Evolutionary conservation across 2,329 filamentous ascomycete species (phyloP).

Genomic region (Fusarium nelsonii): DNA sequence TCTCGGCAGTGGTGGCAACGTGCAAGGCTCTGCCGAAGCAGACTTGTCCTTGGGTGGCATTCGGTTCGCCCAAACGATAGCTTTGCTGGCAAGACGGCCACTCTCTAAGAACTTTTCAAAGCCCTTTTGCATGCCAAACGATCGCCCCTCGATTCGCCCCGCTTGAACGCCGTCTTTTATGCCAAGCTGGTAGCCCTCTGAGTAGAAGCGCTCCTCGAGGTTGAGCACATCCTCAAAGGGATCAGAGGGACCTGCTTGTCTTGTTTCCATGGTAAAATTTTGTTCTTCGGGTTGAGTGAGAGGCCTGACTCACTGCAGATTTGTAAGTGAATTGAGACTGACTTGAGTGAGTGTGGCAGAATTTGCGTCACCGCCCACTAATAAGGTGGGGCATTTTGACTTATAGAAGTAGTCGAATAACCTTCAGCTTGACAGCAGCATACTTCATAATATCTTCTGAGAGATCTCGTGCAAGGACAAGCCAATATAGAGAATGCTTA

Average conservation of each 20-base stretch:
- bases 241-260: constrained; percentile 55
- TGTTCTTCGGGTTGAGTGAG: neutral
- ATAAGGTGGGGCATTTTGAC: constrained; percentile 44
- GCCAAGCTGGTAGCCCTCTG: constrained; percentile 83
- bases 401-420: neutral
- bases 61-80: constrained; percentile 86
- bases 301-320: constrained; percentile 25
- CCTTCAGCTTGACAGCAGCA: neutral
- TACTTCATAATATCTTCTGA: neutral
- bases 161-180: constrained; percentile 79
- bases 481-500: too few species aligned
- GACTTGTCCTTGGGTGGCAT: constrained; percentile 54
- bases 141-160: constrained; percentile 87
- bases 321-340: constrained; percentile 40
- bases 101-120: constrained; percentile 92
- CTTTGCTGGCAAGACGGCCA: constrained; percentile 81
- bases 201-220: constrained; percentile 79
- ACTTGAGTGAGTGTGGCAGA: constrained; percentile 42
- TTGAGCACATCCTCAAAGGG: constrained; percentile 69
- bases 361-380: constrained; percentile 48
- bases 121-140: constrained; percentile 91
- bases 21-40: constrained; percentile 18
- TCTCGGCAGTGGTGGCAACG: constrained; percentile 59
- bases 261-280: constrained; percentile 24
- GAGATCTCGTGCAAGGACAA: neutral